Evolutionary conservation across 768 basidiomycete genomes (phyloP), one percentile per base, ranked within the genome.

Genomic region (Trametes punicea): DNA sequence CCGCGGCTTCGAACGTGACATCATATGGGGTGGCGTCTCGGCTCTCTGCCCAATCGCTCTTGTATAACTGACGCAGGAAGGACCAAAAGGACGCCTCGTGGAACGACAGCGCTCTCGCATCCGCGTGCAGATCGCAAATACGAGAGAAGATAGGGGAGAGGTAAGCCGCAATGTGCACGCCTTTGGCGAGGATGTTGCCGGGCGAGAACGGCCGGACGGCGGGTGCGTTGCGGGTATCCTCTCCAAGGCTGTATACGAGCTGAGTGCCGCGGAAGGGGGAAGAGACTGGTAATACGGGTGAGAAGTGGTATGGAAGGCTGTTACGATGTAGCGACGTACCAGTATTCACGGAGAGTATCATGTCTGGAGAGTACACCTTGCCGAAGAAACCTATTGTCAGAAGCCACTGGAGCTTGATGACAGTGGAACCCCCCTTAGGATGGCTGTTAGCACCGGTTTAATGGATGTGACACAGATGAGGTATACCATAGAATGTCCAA

Each of bases 401-500:
- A 21, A 81, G 67, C 60, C 69, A 65, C 50, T 79, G 77, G 36
- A 82, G 63, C 57, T 81, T 79, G 18, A 74, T 64, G 48, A 81
- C 71, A 7, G 78, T 81, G 0, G 75, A 68, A 4, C 76, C 79
- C 26, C 80, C 79, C 78, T 79, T 36, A 6, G n/a, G 34, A 7
- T 10, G n/a, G 21, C 2, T n/a, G 13, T 26, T 2, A 53, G 31
- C 8, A 1, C 6, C 18, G 2, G 15, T 30, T 2, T 48, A 8
- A 18, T 13, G 11, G n/a, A 18, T 51, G 31, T 13, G n/a, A 2
- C 9, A n/a, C 23, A n/a, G n/a, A n/a, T n/a, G n/a, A n/a, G n/a
- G n/a, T n/a, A n/a, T 60, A 77, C 79, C 49, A 80, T 68, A 0
- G 78, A 80, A 63, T 80, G 77, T 2, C 77, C 79, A 7, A 81